A percentile compares a stretch with the other conserved stretches of the same genome.
Conservation (phyloP, 2,329 filamentous ascomycete genomes). For the Colletotrichum liaoningense region DNA sequence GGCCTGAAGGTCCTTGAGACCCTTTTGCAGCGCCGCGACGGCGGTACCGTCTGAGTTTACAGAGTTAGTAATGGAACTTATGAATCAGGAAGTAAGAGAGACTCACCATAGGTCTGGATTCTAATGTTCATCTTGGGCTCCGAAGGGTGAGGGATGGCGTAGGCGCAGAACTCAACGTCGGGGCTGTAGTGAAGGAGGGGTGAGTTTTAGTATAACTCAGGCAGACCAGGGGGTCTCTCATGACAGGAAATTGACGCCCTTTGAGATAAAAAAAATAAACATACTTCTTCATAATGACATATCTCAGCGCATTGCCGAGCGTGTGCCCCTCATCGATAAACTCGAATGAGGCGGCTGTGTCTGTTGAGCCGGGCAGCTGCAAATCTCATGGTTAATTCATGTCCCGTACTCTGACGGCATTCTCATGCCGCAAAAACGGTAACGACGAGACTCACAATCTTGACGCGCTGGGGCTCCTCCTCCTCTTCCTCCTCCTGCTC, state of each 20-base stretch:
- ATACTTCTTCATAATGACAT: conserved; percentile 98
- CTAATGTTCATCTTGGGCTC: conserved; percentile 97
- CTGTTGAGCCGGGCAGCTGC: conserved; percentile 85
- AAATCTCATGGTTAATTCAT: background rate
- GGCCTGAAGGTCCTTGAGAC: conserved; percentile 87
- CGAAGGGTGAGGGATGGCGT: conserved; percentile 96
- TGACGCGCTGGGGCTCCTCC: conserved; percentile 66
- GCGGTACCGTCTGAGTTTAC: conserved; percentile 75
- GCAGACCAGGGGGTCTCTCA: background rate
- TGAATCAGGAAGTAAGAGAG: too few species aligned
- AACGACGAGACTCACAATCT: conserved; percentile 61
- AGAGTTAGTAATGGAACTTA: background rate
- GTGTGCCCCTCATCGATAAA: conserved; percentile 96
- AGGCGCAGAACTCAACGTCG: conserved; percentile 97
- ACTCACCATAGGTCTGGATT: conserved; percentile 94
- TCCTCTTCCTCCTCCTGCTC: conserved; percentile 60
- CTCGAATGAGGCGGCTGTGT: conserved; percentile 93
- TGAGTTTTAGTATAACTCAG: background rate
- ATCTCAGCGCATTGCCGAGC: conserved; percentile 91
- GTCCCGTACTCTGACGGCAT: too few species aligned
- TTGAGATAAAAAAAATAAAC: background rate
- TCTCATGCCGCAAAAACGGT: too few species aligned
- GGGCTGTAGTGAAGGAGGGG: conserved; percentile 67
- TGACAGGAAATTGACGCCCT: too few species aligned
- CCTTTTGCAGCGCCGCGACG: conserved; percentile 89